Base-by-base conservation (phyloP, 208 protist species). In the Acanthamoeba triangularis region DNA sequence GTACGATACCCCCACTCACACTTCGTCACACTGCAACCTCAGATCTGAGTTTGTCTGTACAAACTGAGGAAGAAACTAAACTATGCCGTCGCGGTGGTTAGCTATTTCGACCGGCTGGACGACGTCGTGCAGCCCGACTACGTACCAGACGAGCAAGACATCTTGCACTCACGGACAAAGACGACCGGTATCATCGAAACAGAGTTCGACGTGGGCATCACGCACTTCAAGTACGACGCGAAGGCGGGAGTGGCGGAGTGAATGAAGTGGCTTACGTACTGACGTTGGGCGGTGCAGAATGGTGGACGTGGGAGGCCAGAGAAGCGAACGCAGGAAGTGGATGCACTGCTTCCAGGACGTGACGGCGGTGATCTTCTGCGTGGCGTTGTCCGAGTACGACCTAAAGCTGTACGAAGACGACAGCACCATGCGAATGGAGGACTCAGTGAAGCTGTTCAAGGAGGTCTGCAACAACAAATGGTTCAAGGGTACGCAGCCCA, bases 281-380 rank as follows among this genome's bases (percentile, higher is more conserved):
- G 95, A 7, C 98, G 96, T 92, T 63, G 82, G 97, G 3, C 84
- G 78, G 33, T 98, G 98, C 85, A 91, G 96, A 23, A 97, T 99
- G 95, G 96, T 99, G n/a, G 98, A 99, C 96, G 98, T 99, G 18
- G 98, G 98, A 41, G 98, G 98, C 56, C 98, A 99, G 95, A 88
- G 98, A 30, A 97, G 95, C n/a, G 98, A 98, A 92, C 33, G 87
- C 30, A 65, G 56, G 44, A 99, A 98, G 74, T 98, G 98, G 98
- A 98, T 99, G 82, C 98, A 98, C 80, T 98, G 96, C 92, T 99
- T 99, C 92, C 90, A 96, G 23, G 91, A 82, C 65, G 97, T 99
- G 0, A 98, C 97, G 5, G 97, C 96, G 16, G 96, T 98, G 13
- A 96, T 98, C 76, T 98, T 98, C 78, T 91, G 98, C 33, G 95